phyloP scores from a whole-genome alignment of 768 basidiomycete species.

The Lactarius quietus region DNA sequence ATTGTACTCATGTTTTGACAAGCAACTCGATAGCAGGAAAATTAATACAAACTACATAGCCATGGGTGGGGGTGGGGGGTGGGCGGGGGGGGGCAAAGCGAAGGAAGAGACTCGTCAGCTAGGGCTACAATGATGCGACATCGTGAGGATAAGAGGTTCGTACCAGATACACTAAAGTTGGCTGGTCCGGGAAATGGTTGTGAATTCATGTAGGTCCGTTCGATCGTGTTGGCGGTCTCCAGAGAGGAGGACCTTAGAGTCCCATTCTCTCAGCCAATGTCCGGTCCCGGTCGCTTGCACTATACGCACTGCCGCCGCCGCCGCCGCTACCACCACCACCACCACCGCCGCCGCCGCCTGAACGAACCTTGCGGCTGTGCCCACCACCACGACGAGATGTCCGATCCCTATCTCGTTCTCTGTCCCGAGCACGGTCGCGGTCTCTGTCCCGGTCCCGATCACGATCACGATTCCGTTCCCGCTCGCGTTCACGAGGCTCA shows the following conservation, averaged over 20 bases:
- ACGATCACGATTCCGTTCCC: constrained; percentile 29
- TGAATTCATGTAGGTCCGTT: constrained; percentile 27
- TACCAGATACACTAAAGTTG: constrained; percentile 39
- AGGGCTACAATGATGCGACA: constrained; percentile 30
- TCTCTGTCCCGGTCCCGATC: constrained; percentile 29
- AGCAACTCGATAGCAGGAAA: constrained; percentile 27
- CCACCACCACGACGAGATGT: constrained; percentile 22
- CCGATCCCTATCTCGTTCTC: constrained; percentile 26
- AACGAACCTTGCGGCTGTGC: constrained; percentile 32
- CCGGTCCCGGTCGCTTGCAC: constrained; percentile 54
- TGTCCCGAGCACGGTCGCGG: constrained; percentile 21
- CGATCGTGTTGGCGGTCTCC: constrained; percentile 16
- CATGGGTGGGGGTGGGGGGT: too few relatives aligned
- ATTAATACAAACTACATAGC: constrained; percentile 37
- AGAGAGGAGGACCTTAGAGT: constrained; percentile 42
- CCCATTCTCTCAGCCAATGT: constrained; percentile 86
- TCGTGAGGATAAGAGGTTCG: constrained; percentile 25
- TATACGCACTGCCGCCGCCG: constrained; percentile 22
- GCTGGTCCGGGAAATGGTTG: constrained; percentile 18
- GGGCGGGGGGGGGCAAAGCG: too few relatives aligned
- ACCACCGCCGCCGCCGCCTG: constrained; percentile 42
- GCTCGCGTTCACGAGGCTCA: constrained; percentile 25
- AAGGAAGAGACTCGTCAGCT: constrained; percentile 31
- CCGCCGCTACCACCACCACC: constrained; percentile 32
- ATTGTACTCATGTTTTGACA: constrained; percentile 33